These are phyloP conservation scores for Geotrichum fermentans DNA, from an alignment of 1,139 yeast genomes.

Conservation along the genomic window DNA sequence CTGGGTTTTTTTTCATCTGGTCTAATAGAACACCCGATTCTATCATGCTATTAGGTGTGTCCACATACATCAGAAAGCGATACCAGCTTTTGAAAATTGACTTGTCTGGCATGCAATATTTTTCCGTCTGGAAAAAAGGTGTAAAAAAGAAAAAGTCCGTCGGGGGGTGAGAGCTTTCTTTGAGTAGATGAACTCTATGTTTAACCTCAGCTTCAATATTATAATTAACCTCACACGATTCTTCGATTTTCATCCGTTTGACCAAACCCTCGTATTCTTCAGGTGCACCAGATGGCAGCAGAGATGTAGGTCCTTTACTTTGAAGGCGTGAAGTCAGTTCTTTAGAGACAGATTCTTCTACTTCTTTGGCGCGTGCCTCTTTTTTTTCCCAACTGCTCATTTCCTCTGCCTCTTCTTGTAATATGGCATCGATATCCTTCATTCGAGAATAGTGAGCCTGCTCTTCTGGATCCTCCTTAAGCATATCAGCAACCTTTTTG, in stretches of 20 bases:
- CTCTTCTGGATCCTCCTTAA: neutral
- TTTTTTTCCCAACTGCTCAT: no score
- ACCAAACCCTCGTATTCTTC: no score
- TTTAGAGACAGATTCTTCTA: no score
- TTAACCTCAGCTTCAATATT: neutral
- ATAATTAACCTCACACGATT: no score
- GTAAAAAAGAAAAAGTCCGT: constrained; percentile 9
- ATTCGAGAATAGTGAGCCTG: no score
- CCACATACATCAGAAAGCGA: neutral
- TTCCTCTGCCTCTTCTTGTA: neutral
- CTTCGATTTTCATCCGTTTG: no score
- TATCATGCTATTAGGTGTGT: constrained; percentile 6
- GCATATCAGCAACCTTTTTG: neutral
- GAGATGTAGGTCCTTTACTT: no score
- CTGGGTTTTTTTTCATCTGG: neutral
- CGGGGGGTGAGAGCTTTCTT: neutral
- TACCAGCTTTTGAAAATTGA: constrained; percentile 7
- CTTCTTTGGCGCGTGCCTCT: no score
- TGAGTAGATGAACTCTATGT: neutral
- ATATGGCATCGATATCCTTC: neutral
- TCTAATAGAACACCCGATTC: constrained; percentile 7
- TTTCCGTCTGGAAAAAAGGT: neutral
- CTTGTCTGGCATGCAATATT: neutral
- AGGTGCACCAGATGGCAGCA: no score
- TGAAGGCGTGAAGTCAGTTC: no score